Percentiles rank a stretch among this genome's conserved stretches.
These are phyloP conservation scores for Vitis riparia DNA, from an alignment of 164 flowering plant species.

Conservation along the genomic window DNA sequence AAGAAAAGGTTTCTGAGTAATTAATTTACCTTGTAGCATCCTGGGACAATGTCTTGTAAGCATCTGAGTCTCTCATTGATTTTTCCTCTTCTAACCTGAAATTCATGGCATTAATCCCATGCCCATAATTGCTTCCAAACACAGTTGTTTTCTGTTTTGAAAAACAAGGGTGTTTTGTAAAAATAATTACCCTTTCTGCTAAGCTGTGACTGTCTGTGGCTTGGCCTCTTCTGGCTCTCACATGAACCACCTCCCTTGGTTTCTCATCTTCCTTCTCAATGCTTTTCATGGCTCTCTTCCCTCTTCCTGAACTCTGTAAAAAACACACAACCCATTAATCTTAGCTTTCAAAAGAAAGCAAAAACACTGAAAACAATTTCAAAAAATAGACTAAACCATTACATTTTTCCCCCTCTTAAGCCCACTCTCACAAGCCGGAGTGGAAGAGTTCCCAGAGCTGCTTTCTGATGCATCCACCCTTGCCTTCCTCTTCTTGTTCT, in stretches of 20 bases:
- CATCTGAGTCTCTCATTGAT: slow-evolving; percentile 63
- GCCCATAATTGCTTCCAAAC: not conserved
- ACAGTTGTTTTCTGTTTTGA: not conserved
- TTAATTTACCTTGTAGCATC: slow-evolving; percentile 59
- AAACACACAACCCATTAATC: not conserved
- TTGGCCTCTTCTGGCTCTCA: slow-evolving; percentile 75
- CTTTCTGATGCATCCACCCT: slow-evolving; percentile 26
- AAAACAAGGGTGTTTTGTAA: not conserved
- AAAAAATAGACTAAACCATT: not conserved
- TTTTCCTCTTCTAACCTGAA: slow-evolving; percentile 69
- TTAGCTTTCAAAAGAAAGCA: not conserved
- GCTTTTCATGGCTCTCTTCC: slow-evolving; percentile 29
- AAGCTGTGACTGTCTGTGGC: slow-evolving; percentile 74
- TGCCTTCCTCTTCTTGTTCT: slow-evolving; percentile 38
- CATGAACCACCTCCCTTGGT: slow-evolving; percentile 59
- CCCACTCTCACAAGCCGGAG: slow-evolving; percentile 23
- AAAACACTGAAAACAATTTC: too few species aligned
- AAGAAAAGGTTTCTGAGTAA: not conserved
- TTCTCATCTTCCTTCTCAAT: slow-evolving; percentile 31
- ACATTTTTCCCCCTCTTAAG: slow-evolving; percentile 27
- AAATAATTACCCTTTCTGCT: slow-evolving; percentile 63
- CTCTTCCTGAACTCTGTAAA: slow-evolving; percentile 32
- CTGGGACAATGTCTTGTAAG: slow-evolving; percentile 73
- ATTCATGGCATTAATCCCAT: not conserved
- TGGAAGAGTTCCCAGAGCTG: slow-evolving; percentile 34